Base-by-base conservation (phyloP, 208 protist genomes). In the Angomonas ambiguus region DNA sequence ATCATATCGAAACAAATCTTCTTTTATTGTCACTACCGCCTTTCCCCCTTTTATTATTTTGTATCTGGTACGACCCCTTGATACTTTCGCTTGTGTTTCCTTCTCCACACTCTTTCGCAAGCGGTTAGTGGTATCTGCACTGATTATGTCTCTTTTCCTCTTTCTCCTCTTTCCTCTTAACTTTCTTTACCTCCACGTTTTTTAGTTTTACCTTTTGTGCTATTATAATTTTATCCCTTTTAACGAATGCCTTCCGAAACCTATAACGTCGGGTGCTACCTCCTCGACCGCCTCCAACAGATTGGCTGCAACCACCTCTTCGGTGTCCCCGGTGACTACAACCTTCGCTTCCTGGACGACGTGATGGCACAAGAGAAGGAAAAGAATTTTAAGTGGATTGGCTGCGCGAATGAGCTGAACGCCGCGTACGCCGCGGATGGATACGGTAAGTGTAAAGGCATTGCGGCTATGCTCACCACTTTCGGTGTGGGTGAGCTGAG, bases 271-370 rank as follows among this genome's bases (percentile, higher is more conserved):
- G 71, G 80, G 16, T 86, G 80, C 69, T 80, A 86, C 68, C 60
- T 86, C 35, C 65, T 86, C 10, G 76, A 86, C 65, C 76, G 80
- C 13, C 67, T 80, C 2, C 56, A 66, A 38, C 76, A 87, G 74
- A 58, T 72, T 5, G 77, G 77, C 24, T 77, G 74, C 42, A 68
- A 77, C 2, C 71, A 87, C 69, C 53, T 87, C 41, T 87, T 87
- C 42, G 80, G 80, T 59, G 76, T 83, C 20, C 80, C 80, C 22
- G 80, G 80, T 49, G 80, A 87, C 71, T 87, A 74, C 64, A 87
- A 87, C 65, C 77, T 87, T 31, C 77, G 76, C 55, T 87, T 87
- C 51, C 75, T 87, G 48, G 80, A 87, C 35, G 80, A 87, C 31
- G 74, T 87, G 38, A 81, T 79, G 72, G 22, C 64, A 10, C 70